Evolutionary conservation across 805 yeast species (phyloP), one percentile per base, ranked within the genome.

Genomic region (Ogataea kodamae): DNA sequence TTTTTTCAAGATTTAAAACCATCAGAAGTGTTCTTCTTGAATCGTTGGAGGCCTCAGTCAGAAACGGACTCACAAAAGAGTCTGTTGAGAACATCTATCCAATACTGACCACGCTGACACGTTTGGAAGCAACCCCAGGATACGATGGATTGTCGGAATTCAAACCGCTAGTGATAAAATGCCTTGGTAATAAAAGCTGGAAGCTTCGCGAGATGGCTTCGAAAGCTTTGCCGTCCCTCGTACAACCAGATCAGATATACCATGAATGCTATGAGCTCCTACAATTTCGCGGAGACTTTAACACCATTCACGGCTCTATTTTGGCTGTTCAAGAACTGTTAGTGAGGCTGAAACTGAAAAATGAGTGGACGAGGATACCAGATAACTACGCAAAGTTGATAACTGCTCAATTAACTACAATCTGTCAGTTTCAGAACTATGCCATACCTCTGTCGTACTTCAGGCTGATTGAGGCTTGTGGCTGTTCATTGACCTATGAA

Each of bases 191-290:
- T 39, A 58, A 57, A 25, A 64, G 69, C 35, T 90, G 96, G 96
- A 87, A 87, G 48, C 70, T 92, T 6, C 70, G 98, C 42, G 96
- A 89, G 51, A 74, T 85, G 74, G 83, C 95, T 0, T 85, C 96
- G 0, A 68, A 78, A 50, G 74, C 87, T 4, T 49, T 85, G 2
- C 73, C 81, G 0, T 60, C 79, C 0, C 55, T 81, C 29, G 54
- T 73, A 9, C 40, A 61, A 6, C 45, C 50, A 1, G 62, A 58
- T 1, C 52, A 60, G 6, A 48, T 59, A 3, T 37, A 48, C 2
- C 43, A 45, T 4, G 65, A 65, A 20, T 49, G 66, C 5, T 19
- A 30, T 3, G 21, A 35, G 0, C 32, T 50, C 6, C n/a, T 54
- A n/a, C 16, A 20, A 4, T 9, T 22, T 10, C 21, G 33, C 10